Evolutionary conservation across 441 rosid species (phyloP).

Genomic region (Geranium incanum): DNA sequence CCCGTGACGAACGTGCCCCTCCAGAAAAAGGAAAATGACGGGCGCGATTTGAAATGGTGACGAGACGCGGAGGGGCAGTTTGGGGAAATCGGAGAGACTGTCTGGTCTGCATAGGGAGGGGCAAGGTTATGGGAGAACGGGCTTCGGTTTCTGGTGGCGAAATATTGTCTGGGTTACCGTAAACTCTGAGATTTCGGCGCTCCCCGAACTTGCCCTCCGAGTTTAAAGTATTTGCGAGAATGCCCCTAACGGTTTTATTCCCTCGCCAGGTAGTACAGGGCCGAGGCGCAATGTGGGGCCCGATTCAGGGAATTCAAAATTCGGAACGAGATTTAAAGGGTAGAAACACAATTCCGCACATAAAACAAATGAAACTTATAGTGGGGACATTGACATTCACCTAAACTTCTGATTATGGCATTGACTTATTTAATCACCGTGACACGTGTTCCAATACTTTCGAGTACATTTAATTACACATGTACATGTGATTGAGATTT

Average conservation of each 20-base stretch:
- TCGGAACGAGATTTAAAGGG: background rate
- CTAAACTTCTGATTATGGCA: conserved; percentile 7
- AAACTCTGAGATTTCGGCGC: conserved; percentile 60
- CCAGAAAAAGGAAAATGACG: background rate
- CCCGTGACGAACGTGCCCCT: conserved; percentile 26
- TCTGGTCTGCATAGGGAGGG: conserved; percentile 19
- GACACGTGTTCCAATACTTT: conserved; percentile 3
- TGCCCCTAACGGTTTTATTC: conserved; percentile 58
- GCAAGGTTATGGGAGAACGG: conserved; percentile 26
- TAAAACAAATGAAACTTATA: background rate
- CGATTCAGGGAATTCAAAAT: conserved; percentile 28
- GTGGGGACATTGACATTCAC: conserved; percentile 7
- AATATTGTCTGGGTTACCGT: conserved; percentile 27
- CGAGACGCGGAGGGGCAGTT: background rate
- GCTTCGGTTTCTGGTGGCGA: conserved; percentile 39
- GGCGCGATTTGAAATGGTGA: background rate
- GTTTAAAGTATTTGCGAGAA: conserved; percentile 17
- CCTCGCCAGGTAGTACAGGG: conserved; percentile 28
- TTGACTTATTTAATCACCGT: background rate
- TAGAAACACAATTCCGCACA: background rate
- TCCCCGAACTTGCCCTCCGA: conserved; percentile 19
- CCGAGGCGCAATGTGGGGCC: conserved; percentile 16
- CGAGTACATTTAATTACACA: background rate
- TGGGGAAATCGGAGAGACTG: background rate
- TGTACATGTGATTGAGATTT: conserved; percentile 1